Conservation (phyloP, 1,284 basidiomycete species). For the Blastosporella zonata region DNA sequence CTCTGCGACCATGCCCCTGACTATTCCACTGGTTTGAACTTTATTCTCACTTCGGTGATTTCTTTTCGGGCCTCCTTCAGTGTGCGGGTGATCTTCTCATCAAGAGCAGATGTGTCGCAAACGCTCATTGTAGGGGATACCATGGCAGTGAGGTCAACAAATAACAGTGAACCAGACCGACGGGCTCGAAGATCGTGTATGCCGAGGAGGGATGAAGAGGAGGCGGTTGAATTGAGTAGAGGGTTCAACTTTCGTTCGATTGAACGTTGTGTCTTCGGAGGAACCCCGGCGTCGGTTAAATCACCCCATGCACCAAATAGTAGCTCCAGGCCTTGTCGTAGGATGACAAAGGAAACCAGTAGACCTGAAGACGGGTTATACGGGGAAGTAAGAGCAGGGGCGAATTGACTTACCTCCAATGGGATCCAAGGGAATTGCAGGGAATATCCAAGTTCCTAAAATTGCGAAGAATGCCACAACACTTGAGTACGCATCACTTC, state of each 20-base stretch:
- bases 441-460: slow-evolving; percentile 80
- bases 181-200: slow-evolving; percentile 72
- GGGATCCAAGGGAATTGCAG: slow-evolving; percentile 89
- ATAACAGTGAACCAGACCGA: slow-evolving; percentile 72
- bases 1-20: background rate
- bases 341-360: slow-evolving; percentile 86
- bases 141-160: slow-evolving; percentile 71
- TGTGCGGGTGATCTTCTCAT: slow-evolving; percentile 57
- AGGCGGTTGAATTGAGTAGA: slow-evolving; percentile 37
- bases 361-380: slow-evolving; percentile 49
- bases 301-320: slow-evolving; percentile 77
- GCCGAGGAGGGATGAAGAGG: slow-evolving; percentile 39
- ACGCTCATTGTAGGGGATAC: slow-evolving; percentile 65
- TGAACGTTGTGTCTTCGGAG: slow-evolving; percentile 48
- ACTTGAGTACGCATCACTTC: slow-evolving; percentile 91
- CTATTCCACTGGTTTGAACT: slow-evolving; percentile 47
- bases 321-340: slow-evolving; percentile 79
- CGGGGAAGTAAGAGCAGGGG: background rate
- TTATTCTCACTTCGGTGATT: slow-evolving; percentile 77
- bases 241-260: slow-evolving; percentile 56
- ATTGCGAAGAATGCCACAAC: slow-evolving; percentile 88
- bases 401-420: slow-evolving; percentile 68
- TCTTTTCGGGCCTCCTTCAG: slow-evolving; percentile 67
- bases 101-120: slow-evolving; percentile 54
- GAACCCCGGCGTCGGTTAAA: slow-evolving; percentile 83